These are phyloP conservation scores for Camellia sinensis DNA, from an alignment of 148 eudicot species.

Conservation along the genomic window DNA sequence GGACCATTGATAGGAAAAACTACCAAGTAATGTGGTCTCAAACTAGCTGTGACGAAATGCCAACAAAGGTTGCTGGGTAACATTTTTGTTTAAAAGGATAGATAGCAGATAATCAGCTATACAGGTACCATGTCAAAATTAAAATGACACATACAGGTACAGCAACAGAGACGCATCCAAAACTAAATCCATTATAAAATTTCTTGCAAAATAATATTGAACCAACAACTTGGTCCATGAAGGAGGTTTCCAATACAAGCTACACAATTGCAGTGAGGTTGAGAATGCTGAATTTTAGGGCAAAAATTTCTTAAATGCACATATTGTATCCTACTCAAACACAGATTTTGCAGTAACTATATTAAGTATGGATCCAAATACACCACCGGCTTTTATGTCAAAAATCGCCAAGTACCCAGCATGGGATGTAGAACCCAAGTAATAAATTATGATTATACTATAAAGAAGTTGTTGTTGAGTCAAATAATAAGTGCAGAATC, in stretches of 20 bases:
- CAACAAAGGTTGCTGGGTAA: background rate
- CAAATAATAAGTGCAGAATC: background rate
- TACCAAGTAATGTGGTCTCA: background rate
- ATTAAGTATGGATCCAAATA: background rate
- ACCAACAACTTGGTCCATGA: background rate
- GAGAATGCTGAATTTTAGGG: background rate
- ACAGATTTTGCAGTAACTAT: background rate
- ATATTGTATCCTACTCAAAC: background rate
- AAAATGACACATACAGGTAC: background rate
- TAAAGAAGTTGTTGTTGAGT: background rate
- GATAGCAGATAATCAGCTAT: background rate
- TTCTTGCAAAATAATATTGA: background rate
- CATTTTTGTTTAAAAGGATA: background rate
- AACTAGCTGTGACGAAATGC: background rate
- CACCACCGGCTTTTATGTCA: no score
- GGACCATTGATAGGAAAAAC: background rate
- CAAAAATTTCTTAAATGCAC: background rate
- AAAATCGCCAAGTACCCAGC: no score
- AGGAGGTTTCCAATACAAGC: background rate
- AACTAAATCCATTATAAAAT: background rate
- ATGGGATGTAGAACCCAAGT: background rate
- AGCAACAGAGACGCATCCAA: background rate
- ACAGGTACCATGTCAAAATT: background rate
- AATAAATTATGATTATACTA: background rate
- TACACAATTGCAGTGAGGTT: background rate